Conservation (phyloP, 2,329 filamentous ascomycete species). For the Trichoderma asperellum region DNA sequence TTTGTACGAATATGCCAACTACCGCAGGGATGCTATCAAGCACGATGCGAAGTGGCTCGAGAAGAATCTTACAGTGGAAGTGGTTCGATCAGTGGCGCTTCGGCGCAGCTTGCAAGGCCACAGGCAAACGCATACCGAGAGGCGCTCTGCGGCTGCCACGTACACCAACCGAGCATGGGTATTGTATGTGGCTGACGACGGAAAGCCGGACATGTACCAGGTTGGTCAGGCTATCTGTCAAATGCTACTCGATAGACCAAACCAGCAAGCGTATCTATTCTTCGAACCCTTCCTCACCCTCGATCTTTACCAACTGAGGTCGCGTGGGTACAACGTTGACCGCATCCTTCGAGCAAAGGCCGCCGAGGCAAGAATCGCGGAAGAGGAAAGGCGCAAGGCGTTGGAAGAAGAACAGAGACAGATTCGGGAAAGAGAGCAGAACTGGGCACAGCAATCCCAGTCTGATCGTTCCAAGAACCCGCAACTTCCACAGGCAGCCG, state of each 20-base stretch:
- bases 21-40: constrained; percentile 75
- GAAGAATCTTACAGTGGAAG: constrained; percentile 76
- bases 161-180: constrained; percentile 60
- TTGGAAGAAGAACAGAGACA: constrained; percentile 72
- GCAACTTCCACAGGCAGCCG: constrained; percentile 35
- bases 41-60: constrained; percentile 92
- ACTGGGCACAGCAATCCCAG: constrained; percentile 43
- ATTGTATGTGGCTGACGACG: constrained; percentile 73
- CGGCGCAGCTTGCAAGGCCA: constrained; percentile 75
- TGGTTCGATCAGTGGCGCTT: constrained; percentile 77
- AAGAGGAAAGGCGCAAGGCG: constrained; percentile 76
- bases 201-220: constrained; percentile 82
- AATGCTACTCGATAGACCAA: constrained; percentile 78
- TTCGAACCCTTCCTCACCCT: constrained; percentile 89
- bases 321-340: constrained; percentile 94
- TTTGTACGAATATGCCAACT: constrained; percentile 73
- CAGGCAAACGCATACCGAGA: constrained; percentile 71
- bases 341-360: constrained; percentile 88
- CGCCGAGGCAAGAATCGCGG: constrained; percentile 83
- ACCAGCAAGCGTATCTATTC: constrained; percentile 85
- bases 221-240: constrained; percentile 86
- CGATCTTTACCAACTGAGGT: constrained; percentile 77
- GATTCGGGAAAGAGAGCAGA: constrained; percentile 60
- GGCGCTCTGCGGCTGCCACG: constrained; percentile 71
- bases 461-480: constrained; percentile 40